Percentiles rank a stretch among this genome's conserved stretches.
Evolutionary conservation across 2,329 filamentous ascomycete genomes (phyloP).

Genomic region (Colletotrichum eremochloae): DNA sequence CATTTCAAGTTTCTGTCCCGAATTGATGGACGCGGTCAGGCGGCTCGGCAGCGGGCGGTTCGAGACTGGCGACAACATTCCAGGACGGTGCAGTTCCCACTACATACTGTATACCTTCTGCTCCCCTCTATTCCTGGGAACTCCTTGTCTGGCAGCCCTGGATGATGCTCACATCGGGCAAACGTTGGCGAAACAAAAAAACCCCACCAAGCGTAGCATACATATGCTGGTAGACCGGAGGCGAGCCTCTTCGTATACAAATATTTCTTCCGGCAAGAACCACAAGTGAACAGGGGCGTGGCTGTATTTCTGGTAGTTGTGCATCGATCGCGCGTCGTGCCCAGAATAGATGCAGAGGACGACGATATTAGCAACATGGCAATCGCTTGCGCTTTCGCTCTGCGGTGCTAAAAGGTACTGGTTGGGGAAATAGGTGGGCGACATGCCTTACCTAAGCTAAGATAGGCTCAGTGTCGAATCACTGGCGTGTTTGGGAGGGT

Average conservation of each 20-base stretch:
- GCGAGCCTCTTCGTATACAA: not conserved
- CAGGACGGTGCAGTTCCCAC: not conserved
- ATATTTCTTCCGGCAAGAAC: not conserved
- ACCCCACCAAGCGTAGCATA: not conserved
- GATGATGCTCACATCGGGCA: constrained; percentile 2
- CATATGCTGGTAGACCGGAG: not conserved
- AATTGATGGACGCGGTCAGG: not conserved
- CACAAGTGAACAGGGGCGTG: constrained; percentile 11
- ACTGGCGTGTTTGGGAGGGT: constrained; percentile 34
- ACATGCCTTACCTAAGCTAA: not conserved
- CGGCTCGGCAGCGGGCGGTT: not conserved
- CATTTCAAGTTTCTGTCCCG: constrained; percentile 10
- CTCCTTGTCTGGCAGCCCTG: not conserved
- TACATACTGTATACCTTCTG: not conserved
- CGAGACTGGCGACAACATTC: not conserved
- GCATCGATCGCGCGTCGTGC: constrained; percentile 23
- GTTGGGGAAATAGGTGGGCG: not conserved
- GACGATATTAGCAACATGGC: constrained; percentile 11
- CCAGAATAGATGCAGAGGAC: constrained; percentile 36
- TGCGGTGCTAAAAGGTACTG: not conserved
- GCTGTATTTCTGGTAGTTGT: constrained; percentile 6
- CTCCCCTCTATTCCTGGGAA: not conserved
- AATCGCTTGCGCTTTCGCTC: constrained; percentile 3
- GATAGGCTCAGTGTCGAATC: constrained; percentile 20
- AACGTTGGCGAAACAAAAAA: constrained; percentile 1